These are phyloP conservation scores for Cyclotella atomus DNA, from an alignment of 108 stramenopile genomes.

Conservation along the genomic window DNA sequence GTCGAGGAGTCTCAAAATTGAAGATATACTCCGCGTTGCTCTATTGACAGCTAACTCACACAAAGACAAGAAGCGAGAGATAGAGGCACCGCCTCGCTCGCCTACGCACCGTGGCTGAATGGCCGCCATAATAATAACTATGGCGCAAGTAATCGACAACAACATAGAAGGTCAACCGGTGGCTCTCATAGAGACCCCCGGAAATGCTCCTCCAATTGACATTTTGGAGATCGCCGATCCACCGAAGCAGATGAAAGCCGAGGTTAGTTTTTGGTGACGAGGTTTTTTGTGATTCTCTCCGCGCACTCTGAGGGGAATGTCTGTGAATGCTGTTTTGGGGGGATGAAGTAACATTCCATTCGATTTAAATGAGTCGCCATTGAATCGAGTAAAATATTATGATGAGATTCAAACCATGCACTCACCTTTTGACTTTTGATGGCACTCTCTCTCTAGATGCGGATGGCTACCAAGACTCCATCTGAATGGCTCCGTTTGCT, in stretches of 20 bases:
- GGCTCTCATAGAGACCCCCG: background rate
- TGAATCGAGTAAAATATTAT: no score
- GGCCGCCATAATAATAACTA: background rate
- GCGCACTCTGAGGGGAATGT: background rate
- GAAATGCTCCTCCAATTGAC: slow-evolving; percentile 3
- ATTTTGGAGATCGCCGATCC: slow-evolving; percentile 14
- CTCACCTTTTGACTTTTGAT: no score
- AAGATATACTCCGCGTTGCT: no score
- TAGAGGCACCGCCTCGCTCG: no score
- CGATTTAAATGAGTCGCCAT: background rate
- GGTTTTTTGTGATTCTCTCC: background rate
- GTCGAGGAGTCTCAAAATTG: no score
- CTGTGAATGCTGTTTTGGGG: no score
- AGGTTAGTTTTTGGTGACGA: slow-evolving; percentile 23
- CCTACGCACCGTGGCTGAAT: no score
- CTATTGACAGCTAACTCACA: no score
- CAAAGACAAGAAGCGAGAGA: no score
- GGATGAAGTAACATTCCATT: background rate
- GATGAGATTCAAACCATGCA: no score
- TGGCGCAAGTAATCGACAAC: background rate
- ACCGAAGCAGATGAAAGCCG: slow-evolving; percentile 14
- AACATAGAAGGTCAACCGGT: background rate
- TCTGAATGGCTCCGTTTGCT: slow-evolving; percentile 79
- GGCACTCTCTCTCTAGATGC: slow-evolving; percentile 68
- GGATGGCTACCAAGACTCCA: slow-evolving; percentile 65